Base-by-base conservation (phyloP, 83 land plant genomes). In the Larix sibirica region DNA sequence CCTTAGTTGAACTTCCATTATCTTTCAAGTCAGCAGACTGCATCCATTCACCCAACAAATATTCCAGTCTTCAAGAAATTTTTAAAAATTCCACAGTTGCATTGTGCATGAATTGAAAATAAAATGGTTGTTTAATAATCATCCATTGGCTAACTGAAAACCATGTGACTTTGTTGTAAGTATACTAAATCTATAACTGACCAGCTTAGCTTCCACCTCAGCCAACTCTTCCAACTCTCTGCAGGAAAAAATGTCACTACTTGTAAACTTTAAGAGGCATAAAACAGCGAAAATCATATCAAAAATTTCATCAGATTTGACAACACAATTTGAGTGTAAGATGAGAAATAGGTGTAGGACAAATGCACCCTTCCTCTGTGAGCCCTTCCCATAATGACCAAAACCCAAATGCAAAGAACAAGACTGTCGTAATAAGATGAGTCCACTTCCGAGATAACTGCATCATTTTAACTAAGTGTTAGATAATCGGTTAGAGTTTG, bases 161-260 rank as follows among this genome's bases (percentile, higher is more conserved):
- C 16, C 60, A 56, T 8, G 58, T 69, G 54, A 21, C 44, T 79
- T 44, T n/a, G 31, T 21, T 62, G 77, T 62, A 31, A 79, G 64
- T 36, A 21, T 26, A 44, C 6, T 36, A 69, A 33, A 67, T 21
- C 54, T 23, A 47, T n/a, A 17, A 85, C 94, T 28, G 42, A 94
- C 96, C 94, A 94, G 84, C 84, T 96, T 85, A 70, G 92, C 94
- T 91, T 97, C 99, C 83, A 97, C 98, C 87, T 97, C 99, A 69
- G 92, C 94, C 82, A 97, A 77, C 81, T 97, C 99, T 79, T 95
- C 94, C 31, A 91, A 83, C 21, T 92, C 98, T 83, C 99, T 97
- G 92, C 75, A 83, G 14, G 47, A 42, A 38, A 44, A 79, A 80
- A 77, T 38, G 59, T 82, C n/a, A 33, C 63, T 36, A 68, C 47